Evolutionary conservation across 805 yeast species (phyloP), one percentile per base, ranked within the genome.

Genomic region (Sungouiozyma intestinalis): DNA sequence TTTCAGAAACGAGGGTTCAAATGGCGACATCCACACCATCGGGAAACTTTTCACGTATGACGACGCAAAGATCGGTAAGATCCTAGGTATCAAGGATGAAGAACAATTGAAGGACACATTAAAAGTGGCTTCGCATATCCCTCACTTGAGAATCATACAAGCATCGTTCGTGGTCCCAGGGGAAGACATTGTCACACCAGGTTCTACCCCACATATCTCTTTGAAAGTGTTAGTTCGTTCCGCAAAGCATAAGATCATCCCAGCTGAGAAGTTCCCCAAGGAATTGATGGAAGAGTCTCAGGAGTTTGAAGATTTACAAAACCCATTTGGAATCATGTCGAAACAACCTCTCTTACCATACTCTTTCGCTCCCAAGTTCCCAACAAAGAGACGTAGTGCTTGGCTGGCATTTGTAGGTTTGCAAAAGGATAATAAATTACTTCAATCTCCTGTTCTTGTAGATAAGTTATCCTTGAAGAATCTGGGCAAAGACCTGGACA

Each of bases 91-190:
- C 38, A 58, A 57, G 16, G 74, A 73, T 55, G 49, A 65, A 19
- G 44, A 51, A 1, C 62, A 75, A 47, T 60, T 82, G 42, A 57
- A 70, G 18, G 66, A 66, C 21, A 71, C 83, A 1, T 56, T 79
- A 39, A 60, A 63, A 3, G 71, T 77, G 44, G 94, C 88, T 1
- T 57, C 73, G 2, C 66, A 71, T 27, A 74, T 87, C 29, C 96
- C 97, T 35, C 63, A 69, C 37, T 62, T 88, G 39, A 76, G 81
- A 53, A 66, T 87, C 14, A 49, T 87, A 21, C 75, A 74, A 40
- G 80, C 94, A 35, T 76, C 74, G 44, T 86, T 86, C 64, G 72
- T 73, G 48, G 95, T 90, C 35, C 90, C 95, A 3, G 97, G 97
- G 29, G 97, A 88, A 66, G 67, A 67, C 24, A 48, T 45, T 16